A percentile compares a stretch with the other conserved stretches of the same genome.
phyloP scores from a whole-genome alignment of 129 eudicot genomes.

The Artemisia argyi region DNA sequence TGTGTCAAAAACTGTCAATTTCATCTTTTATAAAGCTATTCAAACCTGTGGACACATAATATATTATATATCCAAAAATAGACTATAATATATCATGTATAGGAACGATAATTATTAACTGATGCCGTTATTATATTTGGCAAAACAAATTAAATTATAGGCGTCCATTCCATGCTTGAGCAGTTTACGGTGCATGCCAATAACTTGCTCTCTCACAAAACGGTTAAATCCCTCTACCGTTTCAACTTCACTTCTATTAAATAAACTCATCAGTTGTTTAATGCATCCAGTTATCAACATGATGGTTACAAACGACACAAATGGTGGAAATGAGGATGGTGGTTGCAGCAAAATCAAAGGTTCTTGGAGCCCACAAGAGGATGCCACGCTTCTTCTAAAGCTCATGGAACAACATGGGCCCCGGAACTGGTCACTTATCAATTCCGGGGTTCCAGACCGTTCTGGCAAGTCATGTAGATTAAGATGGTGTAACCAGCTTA shows the following conservation, averaged over 20 bases:
- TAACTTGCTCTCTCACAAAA: conserved; percentile 28
- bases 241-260: conserved; percentile 3
- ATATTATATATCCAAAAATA: neutral
- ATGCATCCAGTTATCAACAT: neutral
- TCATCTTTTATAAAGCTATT: too few species aligned
- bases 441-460: neutral
- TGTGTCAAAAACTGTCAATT: too few species aligned
- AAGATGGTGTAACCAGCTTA: conserved; percentile 6
- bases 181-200: conserved; percentile 40
- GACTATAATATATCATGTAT: neutral
- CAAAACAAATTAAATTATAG: conserved; percentile 2
- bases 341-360: conserved; percentile 41
- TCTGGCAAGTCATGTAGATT: conserved; percentile 2
- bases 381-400: conserved; percentile 44
- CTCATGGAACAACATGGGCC: conserved; percentile 67
- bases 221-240: conserved; percentile 37
- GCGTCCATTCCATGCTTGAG: conserved; percentile 20
- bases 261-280: neutral
- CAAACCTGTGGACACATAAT: too few species aligned
- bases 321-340: too few species aligned
- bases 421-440: conserved; percentile 52
- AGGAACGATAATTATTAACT: neutral
- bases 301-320: neutral
- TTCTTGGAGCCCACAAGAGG: conserved; percentile 74
- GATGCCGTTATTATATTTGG: conserved; percentile 1